Percentiles rank a stretch among this genome's conserved stretches.
Evolutionary conservation across 2,329 filamentous ascomycete genomes (phyloP).

Genomic region (Alternaria viburni): DNA sequence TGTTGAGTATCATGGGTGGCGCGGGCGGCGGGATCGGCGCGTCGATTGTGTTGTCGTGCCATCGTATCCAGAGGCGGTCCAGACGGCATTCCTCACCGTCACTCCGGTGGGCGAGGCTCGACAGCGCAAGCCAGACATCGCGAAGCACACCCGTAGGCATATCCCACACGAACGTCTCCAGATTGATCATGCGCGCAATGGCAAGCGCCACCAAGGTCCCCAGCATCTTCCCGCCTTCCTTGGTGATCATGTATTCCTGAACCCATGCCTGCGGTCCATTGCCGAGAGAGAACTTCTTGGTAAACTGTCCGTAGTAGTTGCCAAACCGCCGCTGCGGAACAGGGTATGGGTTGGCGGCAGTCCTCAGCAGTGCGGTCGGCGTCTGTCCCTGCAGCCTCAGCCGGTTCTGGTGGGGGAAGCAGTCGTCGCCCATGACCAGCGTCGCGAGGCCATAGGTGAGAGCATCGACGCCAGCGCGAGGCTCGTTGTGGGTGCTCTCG

Average conservation of each 20-base stretch:
- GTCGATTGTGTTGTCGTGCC: conserved; percentile 74
- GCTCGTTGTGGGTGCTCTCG: conserved; percentile 66
- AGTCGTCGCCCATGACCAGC: conserved; percentile 73
- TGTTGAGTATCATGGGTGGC: conserved; percentile 48
- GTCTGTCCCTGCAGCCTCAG: conserved; percentile 27
- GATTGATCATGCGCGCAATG: conserved; percentile 79
- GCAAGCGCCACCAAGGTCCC: conserved; percentile 80
- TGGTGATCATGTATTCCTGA: conserved; percentile 79
- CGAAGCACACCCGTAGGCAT: conserved; percentile 85
- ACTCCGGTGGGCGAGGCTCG: conserved; percentile 69
- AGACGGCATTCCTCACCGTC: conserved; percentile 69
- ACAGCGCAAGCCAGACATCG: conserved; percentile 80
- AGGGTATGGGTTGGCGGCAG: conserved; percentile 39
- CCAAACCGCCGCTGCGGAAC: conserved; percentile 60
- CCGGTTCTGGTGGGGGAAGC: conserved; percentile 59
- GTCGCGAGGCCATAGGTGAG: conserved; percentile 83
- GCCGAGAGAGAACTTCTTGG: conserved; percentile 82
- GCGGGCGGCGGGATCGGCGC: conserved; percentile 43
- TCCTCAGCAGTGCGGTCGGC: conserved; percentile 9
- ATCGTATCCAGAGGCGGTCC: conserved; percentile 78
- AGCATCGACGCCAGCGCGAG: conserved; percentile 77
- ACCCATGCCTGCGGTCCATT: conserved; percentile 82
- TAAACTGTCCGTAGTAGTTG: conserved; percentile 80
- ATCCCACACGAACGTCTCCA: conserved; percentile 86
- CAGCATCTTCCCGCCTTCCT: conserved; percentile 88